These are phyloP conservation scores for Phialemonium atrogriseum DNA, from an alignment of 2,329 filamentous ascomycete genomes.

Conservation along the genomic window DNA sequence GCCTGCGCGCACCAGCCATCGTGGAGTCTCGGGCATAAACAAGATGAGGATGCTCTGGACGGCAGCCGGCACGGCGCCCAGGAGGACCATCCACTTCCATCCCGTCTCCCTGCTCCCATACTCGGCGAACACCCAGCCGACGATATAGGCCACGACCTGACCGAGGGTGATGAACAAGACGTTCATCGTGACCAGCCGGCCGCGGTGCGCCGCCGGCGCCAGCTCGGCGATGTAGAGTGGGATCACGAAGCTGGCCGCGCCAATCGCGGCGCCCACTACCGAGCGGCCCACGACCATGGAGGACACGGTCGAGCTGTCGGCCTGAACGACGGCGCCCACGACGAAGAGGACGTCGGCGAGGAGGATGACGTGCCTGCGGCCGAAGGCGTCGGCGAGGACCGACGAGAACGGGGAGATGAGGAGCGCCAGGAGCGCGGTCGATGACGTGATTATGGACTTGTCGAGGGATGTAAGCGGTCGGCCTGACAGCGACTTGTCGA, in stretches of 20 bases:
- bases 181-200: constrained; percentile 73
- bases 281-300: constrained; percentile 60
- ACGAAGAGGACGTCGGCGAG: constrained; percentile 61
- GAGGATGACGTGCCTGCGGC: constrained; percentile 55
- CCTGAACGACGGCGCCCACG: constrained; percentile 58
- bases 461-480: constrained; percentile 52
- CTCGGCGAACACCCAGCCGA: constrained; percentile 68
- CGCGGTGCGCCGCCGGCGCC: constrained; percentile 66
- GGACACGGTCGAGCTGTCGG: constrained; percentile 45
- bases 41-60: constrained; percentile 62
- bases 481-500: constrained; percentile 49
- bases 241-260: constrained; percentile 71
- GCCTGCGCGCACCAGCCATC: constrained; percentile 72
- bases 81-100: constrained; percentile 88
- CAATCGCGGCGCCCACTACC: constrained; percentile 65
- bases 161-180: constrained; percentile 79
- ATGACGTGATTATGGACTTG: constrained; percentile 64
- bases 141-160: constrained; percentile 79
- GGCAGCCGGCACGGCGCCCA: constrained; percentile 69
- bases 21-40: constrained; percentile 78
- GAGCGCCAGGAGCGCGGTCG: constrained; percentile 58
- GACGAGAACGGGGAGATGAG: constrained; percentile 56
- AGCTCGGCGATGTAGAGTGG: constrained; percentile 86
- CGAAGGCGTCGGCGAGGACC: constrained; percentile 52
- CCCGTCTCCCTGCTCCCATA: constrained; percentile 44